Base-by-base conservation (phyloP, 2,329 filamentous ascomycete species). In the Exophiala spinifera region DNA sequence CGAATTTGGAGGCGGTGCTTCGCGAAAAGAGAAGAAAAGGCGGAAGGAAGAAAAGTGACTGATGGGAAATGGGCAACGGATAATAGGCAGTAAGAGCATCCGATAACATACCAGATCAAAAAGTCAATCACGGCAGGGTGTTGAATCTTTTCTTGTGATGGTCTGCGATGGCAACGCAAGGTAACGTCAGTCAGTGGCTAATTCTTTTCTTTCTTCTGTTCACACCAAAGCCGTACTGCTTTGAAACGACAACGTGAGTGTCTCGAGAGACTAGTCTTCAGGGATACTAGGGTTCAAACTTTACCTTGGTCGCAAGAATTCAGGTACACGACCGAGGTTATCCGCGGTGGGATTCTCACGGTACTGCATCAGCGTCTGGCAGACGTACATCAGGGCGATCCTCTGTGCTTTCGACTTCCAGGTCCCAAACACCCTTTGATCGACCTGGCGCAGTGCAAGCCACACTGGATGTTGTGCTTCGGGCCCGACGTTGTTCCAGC, bases 121-220 rank as follows among this genome's bases (percentile, higher is more conserved):
- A 61, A 63, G 47, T 63, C 61, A 11, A 63, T 63, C 8, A 63
- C 61, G 10, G 60, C 56, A 6, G 61, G 61, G 46, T 63, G 61
- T 49, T 63, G 57, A 10, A 63, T 56, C n/a, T 48, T 57, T 19
- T 61, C 56, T 42, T 63, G 61, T 10, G 59, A 59, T 21, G 61
- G 61, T 37, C 60, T 57, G 21, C 13, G 23, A n/a, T 25, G 23
- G 23, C 5, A 25, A 25, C 4, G 8, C 23, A 4, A 4, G 23
- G 23, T 5, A n/a, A 14, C n/a, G 28, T 51, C 39, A 51, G 39
- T 33, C 31, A 11, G 4, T 31, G 39, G 14, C 3, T 50, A n/a
- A n/a, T n/a, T n/a, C n/a, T n/a, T n/a, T n/a, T n/a, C n/a, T 25
- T 25, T 25, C 4, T 3, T 25, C 23, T 7, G 4, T 7, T 25